Evolutionary conservation across 2,329 filamentous ascomycete species (phyloP).

Genomic region (Lasiodiplodia theobromae): DNA sequence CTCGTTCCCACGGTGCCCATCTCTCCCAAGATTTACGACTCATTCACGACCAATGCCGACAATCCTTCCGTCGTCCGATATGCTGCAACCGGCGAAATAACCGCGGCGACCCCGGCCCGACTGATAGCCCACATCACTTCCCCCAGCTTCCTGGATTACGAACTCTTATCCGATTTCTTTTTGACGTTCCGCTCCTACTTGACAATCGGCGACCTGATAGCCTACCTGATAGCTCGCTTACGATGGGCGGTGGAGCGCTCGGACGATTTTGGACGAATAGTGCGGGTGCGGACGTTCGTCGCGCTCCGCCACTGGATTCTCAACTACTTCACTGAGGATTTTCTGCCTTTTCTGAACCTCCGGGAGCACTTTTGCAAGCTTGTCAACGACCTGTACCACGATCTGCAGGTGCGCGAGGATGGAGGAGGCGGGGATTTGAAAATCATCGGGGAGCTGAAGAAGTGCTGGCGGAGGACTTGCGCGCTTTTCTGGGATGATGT

Average conservation of each 20-base stretch:
- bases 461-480: conserved; percentile 94
- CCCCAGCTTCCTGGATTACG: conserved; percentile 93
- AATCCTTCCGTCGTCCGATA: conserved; percentile 84
- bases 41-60: conserved; percentile 81
- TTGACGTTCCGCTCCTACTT: conserved; percentile 92
- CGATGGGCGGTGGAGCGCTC: conserved; percentile 82
- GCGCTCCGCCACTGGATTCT: conserved; percentile 96
- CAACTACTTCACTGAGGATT: conserved; percentile 97
- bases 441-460: conserved; percentile 92
- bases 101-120: conserved; percentile 86
- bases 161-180: conserved; percentile 96
- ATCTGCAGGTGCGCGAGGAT: conserved; percentile 59
- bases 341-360: conserved; percentile 76
- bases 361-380: conserved; percentile 80
- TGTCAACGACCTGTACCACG: conserved; percentile 69
- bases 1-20: conserved; percentile 47
- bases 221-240: conserved; percentile 83
- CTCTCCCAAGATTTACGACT: conserved; percentile 78
- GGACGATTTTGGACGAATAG: conserved; percentile 88
- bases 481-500: conserved; percentile 85
- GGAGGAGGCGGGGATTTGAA: conserved; percentile 73
- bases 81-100: conserved; percentile 75
- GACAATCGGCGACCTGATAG: conserved; percentile 75
- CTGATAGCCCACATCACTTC: conserved; percentile 97
- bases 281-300: conserved; percentile 95